phyloP scores from a whole-genome alignment of 176 grass and related monocot genomes.

The Raddia guianensis region DNA sequence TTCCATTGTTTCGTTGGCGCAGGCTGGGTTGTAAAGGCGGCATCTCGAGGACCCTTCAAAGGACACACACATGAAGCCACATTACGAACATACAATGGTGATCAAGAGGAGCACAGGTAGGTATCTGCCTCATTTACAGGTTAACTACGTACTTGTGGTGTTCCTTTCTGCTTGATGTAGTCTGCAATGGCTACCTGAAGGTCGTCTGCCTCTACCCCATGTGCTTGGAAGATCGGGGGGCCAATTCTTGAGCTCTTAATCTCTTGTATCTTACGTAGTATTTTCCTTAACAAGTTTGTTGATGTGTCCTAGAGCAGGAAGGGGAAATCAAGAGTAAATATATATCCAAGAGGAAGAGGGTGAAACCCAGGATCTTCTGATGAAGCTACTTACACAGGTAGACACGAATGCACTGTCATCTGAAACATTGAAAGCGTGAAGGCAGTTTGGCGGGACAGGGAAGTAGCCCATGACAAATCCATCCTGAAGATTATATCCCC shows the following conservation, averaged over 20 bases:
- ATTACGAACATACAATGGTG: constrained; percentile 13
- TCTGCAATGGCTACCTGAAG: constrained; percentile 51
- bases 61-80: constrained; percentile 11
- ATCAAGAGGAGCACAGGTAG: background rate
- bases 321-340: background rate
- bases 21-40: constrained; percentile 37
- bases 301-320: constrained; percentile 47
- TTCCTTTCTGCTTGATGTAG: constrained; percentile 61
- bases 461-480: constrained; percentile 59
- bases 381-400: constrained; percentile 48
- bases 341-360: background rate
- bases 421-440: constrained; percentile 47
- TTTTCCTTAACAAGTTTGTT: constrained; percentile 47
- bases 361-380: background rate
- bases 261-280: constrained; percentile 44
- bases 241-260: constrained; percentile 58
- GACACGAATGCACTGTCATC: constrained; percentile 47
- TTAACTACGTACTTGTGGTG: constrained; percentile 47
- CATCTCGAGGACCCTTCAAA: constrained; percentile 46
- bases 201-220: constrained; percentile 49
- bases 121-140: background rate
- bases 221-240: constrained; percentile 44
- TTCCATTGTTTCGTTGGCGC: constrained; percentile 56
- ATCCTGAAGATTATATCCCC: constrained; percentile 62
- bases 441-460: constrained; percentile 65